Conservation (phyloP, 164 flowering plant genomes). For the Paratinospora sagittata region DNA sequence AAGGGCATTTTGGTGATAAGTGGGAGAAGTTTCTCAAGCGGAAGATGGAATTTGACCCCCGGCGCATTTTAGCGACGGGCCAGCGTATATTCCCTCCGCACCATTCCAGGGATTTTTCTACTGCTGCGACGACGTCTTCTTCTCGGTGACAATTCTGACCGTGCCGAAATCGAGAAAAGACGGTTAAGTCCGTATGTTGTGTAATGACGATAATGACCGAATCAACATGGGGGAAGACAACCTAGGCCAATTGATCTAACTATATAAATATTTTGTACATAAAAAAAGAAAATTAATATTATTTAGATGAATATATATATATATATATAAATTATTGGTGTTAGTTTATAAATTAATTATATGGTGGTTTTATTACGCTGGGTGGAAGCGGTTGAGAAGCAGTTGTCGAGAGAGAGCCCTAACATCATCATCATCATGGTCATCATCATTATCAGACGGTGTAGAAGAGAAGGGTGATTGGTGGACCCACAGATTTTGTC, state of each 20-base stretch:
- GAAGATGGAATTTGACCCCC: conserved; percentile 70
- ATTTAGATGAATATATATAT: neutral
- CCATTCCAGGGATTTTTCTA: neutral
- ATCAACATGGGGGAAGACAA: neutral
- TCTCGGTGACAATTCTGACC: neutral
- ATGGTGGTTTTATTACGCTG: neutral
- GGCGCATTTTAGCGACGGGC: conserved; percentile 70
- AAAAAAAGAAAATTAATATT: too few relatives aligned
- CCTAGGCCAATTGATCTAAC: neutral
- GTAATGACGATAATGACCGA: neutral
- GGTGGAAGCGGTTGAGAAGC: neutral
- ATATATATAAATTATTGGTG: too few relatives aligned
- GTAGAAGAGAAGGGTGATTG: neutral
- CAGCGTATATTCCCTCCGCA: conserved; percentile 61
- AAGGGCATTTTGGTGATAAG: conserved; percentile 64
- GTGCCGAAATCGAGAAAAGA: neutral
- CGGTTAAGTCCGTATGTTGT: neutral
- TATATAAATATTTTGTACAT: neutral
- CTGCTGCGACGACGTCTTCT: conserved; percentile 3
- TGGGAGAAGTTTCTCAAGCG: conserved; percentile 50
- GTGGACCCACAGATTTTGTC: neutral
- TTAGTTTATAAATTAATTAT: neutral
- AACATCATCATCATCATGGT: neutral
- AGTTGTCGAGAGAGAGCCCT: too few relatives aligned
- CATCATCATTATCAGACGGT: neutral